Base-by-base conservation (phyloP, 2,329 filamentous ascomycete genomes). In the Cordyceps cicadae region DNA sequence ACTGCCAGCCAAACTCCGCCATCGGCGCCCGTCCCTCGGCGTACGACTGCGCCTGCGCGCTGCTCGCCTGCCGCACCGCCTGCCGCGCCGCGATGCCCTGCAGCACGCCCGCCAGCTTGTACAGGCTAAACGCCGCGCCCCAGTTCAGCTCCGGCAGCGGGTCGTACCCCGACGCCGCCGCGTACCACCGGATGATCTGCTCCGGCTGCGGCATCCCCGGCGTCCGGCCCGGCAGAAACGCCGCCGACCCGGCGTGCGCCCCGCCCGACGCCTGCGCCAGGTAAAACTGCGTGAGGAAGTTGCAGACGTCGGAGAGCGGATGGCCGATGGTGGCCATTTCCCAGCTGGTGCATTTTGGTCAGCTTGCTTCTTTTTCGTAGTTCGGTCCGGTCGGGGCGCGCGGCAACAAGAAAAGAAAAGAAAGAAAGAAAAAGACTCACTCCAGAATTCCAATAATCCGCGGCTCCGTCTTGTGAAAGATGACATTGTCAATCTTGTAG, bases 321-420 rank as follows among this genome's bases (percentile, higher is more conserved):
- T 99, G 93, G n/a, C 94, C 94, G 59, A 97, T 87, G 0, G 94
- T 97, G 41, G 91, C 92, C 91, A 99, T 96, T 77, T 97, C 94
- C 93, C 93, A 97, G 76, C 82, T 85, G 68, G 69, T 3, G 19
- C 34, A 11, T 7, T 9, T 57, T 21, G 61, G 62, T 54, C 19
- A 50, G 34, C 34, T 15, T 17, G 14, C 12, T 11, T 11, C 9
- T n/a, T n/a, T n/a, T n/a, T n/a, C n/a, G n/a, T n/a, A n/a, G n/a
- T n/a, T n/a, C n/a, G n/a, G n/a, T n/a, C n/a, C n/a, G n/a, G n/a
- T n/a, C n/a, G n/a, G n/a, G n/a, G n/a, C n/a, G n/a, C n/a, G n/a
- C n/a, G n/a, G 39, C 39, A 24, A 24, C 24, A 24, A 24, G n/a
- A 24, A 24, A 24, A 24, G 24, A 24, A 24, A 24, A n/a, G n/a